A percentile compares a stretch with the other conserved stretches of the same genome.
phyloP scores from a whole-genome alignment of 1,139 yeast species.

The Scheffersomyces cryptocercus region DNA sequence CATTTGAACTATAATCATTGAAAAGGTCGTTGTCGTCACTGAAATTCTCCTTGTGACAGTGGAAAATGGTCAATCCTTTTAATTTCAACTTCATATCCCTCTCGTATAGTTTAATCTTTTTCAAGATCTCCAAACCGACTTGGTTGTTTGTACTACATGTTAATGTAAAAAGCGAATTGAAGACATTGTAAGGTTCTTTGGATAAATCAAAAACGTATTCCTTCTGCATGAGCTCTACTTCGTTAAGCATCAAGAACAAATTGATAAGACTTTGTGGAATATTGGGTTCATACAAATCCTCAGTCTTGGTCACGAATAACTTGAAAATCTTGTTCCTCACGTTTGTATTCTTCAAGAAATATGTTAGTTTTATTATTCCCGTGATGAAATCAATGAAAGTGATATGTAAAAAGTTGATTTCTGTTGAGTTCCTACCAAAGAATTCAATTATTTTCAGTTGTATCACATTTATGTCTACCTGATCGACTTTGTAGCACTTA shows the following conservation, averaged over 20 bases:
- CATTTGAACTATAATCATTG: background rate
- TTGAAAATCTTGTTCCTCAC: slow-evolving; percentile 34
- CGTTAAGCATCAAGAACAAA: slow-evolving; percentile 36
- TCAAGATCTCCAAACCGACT: slow-evolving; percentile 31
- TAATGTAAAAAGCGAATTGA: slow-evolving; percentile 29
- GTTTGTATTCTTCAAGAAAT: slow-evolving; percentile 25
- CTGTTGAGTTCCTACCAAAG: slow-evolving; percentile 26
- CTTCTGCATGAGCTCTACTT: slow-evolving; percentile 22
- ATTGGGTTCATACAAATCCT: slow-evolving; percentile 26
- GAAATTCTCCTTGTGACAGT: slow-evolving; percentile 30
- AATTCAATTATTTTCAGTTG: slow-evolving; percentile 28
- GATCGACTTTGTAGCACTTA: slow-evolving; percentile 26
- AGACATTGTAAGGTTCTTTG: slow-evolving; percentile 18
- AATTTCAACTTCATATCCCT: slow-evolving; percentile 26
- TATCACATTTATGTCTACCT: slow-evolving; percentile 14
- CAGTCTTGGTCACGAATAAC: slow-evolving; percentile 28
- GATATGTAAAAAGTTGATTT: slow-evolving; percentile 35
- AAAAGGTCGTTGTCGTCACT: slow-evolving; percentile 7
- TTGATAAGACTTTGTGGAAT: slow-evolving; percentile 33
- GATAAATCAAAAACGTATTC: slow-evolving; percentile 23
- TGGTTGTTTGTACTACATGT: slow-evolving; percentile 37
- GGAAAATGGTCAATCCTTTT: slow-evolving; percentile 34
- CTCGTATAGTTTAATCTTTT: slow-evolving; percentile 21
- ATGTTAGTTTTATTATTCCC: slow-evolving; percentile 28
- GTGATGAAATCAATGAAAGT: slow-evolving; percentile 31